These are phyloP conservation scores for Plasmopara viticola DNA, from an alignment of 352 stramenopile genomes.

Conservation along the genomic window DNA sequence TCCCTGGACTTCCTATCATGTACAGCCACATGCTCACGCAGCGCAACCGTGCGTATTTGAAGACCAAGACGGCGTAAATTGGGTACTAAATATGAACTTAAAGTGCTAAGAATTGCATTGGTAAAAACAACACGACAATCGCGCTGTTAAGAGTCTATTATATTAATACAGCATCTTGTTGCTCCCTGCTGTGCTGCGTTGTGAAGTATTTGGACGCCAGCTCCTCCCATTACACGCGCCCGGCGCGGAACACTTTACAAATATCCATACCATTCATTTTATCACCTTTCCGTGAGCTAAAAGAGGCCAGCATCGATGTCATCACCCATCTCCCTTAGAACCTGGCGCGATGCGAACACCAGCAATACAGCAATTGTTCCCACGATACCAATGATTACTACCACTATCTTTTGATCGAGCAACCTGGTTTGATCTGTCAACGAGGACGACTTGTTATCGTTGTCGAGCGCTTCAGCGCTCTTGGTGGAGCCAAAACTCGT, in stretches of 20 bases:
- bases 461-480: slow-evolving; percentile 14
- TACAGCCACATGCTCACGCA: slow-evolving; percentile 83
- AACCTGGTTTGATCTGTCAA: slow-evolving; percentile 17
- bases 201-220: slow-evolving; percentile 4
- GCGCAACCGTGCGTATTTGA: slow-evolving; percentile 78
- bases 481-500: slow-evolving; percentile 5
- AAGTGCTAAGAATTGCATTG: neutral
- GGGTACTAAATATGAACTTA: neutral
- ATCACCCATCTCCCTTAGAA: slow-evolving; percentile 45
- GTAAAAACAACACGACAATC: slow-evolving; percentile 16
- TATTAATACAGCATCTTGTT: slow-evolving; percentile 19
- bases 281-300: slow-evolving; percentile 15
- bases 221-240: slow-evolving; percentile 8
- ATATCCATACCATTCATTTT: slow-evolving; percentile 2
- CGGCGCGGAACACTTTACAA: slow-evolving; percentile 24
- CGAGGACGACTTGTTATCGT: slow-evolving; percentile 12
- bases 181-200: slow-evolving; percentile 11
- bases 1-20: slow-evolving; percentile 76
- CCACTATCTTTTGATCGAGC: slow-evolving; percentile 45
- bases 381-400: slow-evolving; percentile 53
- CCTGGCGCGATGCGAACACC: slow-evolving; percentile 45
- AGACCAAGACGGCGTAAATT: slow-evolving; percentile 59
- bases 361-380: slow-evolving; percentile 43
- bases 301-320: slow-evolving; percentile 24
- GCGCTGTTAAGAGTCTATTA: slow-evolving; percentile 15